Evolutionary conservation across 2,329 filamentous ascomycete species (phyloP).

Genomic region (Coniochaeta hoffmannii): DNA sequence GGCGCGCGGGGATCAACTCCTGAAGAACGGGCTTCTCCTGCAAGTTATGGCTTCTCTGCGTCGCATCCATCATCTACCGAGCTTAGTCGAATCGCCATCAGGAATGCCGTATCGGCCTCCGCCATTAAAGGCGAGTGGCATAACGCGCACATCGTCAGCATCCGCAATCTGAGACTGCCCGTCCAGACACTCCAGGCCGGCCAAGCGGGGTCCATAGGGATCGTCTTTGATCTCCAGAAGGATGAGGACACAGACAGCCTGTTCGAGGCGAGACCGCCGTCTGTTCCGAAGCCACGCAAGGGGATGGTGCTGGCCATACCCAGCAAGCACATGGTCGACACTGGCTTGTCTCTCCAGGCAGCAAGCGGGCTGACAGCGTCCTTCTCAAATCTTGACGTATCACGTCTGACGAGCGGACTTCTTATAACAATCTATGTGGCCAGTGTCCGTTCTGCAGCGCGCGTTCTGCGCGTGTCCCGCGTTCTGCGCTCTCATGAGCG

Average conservation of each 20-base stretch:
- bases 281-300: slow-evolving; percentile 51
- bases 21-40: slow-evolving; percentile 39
- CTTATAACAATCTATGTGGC: slow-evolving; percentile 79
- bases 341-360: slow-evolving; percentile 51
- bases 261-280: slow-evolving; percentile 19
- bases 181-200: slow-evolving; percentile 68
- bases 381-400: slow-evolving; percentile 58
- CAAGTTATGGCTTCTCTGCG: slow-evolving; percentile 40
- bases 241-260: slow-evolving; percentile 22
- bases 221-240: slow-evolving; percentile 49
- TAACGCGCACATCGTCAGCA: slow-evolving; percentile 70
- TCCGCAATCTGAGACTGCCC: slow-evolving; percentile 79
- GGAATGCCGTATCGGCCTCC: slow-evolving; percentile 44
- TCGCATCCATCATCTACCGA: slow-evolving; percentile 48
- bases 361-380: slow-evolving; percentile 63
- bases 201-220: slow-evolving; percentile 83
- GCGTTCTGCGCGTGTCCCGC: slow-evolving; percentile 52
- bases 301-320: slow-evolving; percentile 75
- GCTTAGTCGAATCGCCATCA: slow-evolving; percentile 42
- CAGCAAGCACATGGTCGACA: slow-evolving; percentile 49
- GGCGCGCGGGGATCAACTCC: slow-evolving; percentile 30
- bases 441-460: slow-evolving; percentile 75
- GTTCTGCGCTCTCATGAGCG: slow-evolving; percentile 16
- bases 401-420: slow-evolving; percentile 56
- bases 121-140: slow-evolving; percentile 66